These are phyloP conservation scores for Amoebophrya sp. DNA, from an alignment of 169 alveolate species.

Conservation along the genomic window DNA sequence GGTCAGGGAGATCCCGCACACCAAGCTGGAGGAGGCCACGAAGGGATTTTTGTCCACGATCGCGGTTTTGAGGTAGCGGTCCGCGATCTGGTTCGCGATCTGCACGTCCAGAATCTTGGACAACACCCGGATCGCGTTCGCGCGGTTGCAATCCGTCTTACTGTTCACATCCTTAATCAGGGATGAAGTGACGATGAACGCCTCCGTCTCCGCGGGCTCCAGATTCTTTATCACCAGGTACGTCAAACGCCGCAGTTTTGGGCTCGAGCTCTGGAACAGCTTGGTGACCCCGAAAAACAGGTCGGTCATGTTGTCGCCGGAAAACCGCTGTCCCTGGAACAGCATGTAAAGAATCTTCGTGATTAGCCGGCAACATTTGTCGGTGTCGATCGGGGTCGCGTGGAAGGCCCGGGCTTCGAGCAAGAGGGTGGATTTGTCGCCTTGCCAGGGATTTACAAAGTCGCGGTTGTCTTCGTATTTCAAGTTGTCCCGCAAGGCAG, in stretches of 20 bases:
- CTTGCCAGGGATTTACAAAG: neutral
- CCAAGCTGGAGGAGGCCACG: constrained; percentile 84
- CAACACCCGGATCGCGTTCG: constrained; percentile 89
- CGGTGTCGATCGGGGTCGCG: constrained; percentile 41
- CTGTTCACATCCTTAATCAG: constrained; percentile 88
- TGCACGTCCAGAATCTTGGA: constrained; percentile 83
- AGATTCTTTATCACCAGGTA: constrained; percentile 80
- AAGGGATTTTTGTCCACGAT: constrained; percentile 82
- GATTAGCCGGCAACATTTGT: constrained; percentile 40
- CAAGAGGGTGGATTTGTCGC: constrained; percentile 46
- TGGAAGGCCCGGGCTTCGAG: constrained; percentile 52
- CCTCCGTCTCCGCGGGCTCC: constrained; percentile 78
- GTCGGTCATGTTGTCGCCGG: constrained; percentile 78
- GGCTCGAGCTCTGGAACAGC: constrained; percentile 79
- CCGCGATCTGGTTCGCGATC: constrained; percentile 80
- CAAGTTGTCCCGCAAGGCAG: neutral
- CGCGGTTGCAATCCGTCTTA: constrained; percentile 81
- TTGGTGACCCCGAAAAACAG: constrained; percentile 85
- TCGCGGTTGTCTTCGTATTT: neutral
- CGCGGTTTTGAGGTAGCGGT: constrained; percentile 84
- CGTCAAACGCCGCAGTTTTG: constrained; percentile 74
- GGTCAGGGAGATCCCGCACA: constrained; percentile 80
- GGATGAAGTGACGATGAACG: constrained; percentile 87
- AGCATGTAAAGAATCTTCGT: constrained; percentile 44
- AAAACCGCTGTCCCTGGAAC: constrained; percentile 59